A percentile compares a stretch with the other conserved stretches of the same genome.
Evolutionary conservation across 2,329 filamentous ascomycete species (phyloP).

Genomic region (Botrytis aclada): DNA sequence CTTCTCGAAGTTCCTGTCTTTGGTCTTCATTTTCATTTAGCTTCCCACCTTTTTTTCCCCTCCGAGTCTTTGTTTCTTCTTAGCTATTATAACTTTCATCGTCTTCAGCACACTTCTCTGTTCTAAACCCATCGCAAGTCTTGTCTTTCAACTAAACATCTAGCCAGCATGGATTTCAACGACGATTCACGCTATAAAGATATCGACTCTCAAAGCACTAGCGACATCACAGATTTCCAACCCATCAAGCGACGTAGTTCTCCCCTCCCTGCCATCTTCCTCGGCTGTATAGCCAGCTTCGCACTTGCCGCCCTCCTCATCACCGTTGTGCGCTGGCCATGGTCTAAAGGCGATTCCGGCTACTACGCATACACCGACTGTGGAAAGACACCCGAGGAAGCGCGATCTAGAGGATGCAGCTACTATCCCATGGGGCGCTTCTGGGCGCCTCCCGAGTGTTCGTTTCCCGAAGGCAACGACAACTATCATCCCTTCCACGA

Average conservation of each 20-base stretch:
- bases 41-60: too few relatives aligned
- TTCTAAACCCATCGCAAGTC: too few relatives aligned
- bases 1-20: too few relatives aligned
- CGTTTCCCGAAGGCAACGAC: neutral
- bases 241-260: neutral
- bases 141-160: too few relatives aligned
- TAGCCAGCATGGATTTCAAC: neutral
- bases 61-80: too few relatives aligned
- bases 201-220: neutral
- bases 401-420: neutral
- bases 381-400: neutral
- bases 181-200: neutral
- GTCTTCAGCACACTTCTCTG: too few relatives aligned
- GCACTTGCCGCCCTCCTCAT: neutral
- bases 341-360: neutral
- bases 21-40: too few relatives aligned
- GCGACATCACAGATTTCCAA: neutral
- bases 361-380: neutral
- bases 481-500: conserved; percentile 6
- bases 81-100: too few relatives aligned
- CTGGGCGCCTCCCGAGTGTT: neutral
- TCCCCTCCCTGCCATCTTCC: too few relatives aligned
- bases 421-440: neutral
- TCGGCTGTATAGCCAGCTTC: neutral
- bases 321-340: neutral